Evolutionary conservation across 805 yeast genomes (phyloP), one percentile per base, ranked within the genome.

Genomic region (Sugiyamaella lignohabitans): DNA sequence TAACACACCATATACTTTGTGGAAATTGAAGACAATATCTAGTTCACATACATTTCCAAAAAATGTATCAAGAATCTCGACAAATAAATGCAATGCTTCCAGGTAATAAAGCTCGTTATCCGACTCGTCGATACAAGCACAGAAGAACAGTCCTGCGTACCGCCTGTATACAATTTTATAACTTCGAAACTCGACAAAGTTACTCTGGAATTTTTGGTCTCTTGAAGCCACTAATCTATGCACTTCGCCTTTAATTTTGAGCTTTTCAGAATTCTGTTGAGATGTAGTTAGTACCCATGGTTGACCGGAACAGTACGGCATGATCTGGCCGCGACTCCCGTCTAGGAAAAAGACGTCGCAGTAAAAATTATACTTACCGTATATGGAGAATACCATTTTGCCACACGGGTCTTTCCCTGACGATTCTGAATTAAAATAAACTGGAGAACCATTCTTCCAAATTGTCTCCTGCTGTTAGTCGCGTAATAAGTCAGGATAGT

Each of bases 21-120:
- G 82, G 65, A 91, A 91, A 65, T 88, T 87, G 70, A 89, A 93
- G 18, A 93, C 94, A 47, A 93, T 73, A 62, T 91, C 98, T 55
- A 91, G 72, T 65, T 91, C 97, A 67, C 97, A 89, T 5, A 91
- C 98, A 58, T 82, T 87, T 53, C 87, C 83, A 59, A 91, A 91
- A 62, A 82, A 87, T 10, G 80, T 72, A 63, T 91, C 98, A 46
- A 91, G 68, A 5, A 87, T 79, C 65, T 93, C 96, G 17, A 91
- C 97, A 52, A 91, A 78, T 45, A 89, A 69, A 60, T 91, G 98
- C 34, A 91, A 79, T 22, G 85, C 79, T 51, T 93, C 95, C 43
- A 93, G 68, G 58, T 84, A 85, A 45, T 81, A 77, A 49, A 93
- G 74, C 59, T 88, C 97, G 59, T 85, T 87, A 60, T 88, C 97